Evolutionary conservation across 805 yeast species (phyloP), one percentile per base, ranked within the genome.

Genomic region (Ogataea pilisensis): DNA sequence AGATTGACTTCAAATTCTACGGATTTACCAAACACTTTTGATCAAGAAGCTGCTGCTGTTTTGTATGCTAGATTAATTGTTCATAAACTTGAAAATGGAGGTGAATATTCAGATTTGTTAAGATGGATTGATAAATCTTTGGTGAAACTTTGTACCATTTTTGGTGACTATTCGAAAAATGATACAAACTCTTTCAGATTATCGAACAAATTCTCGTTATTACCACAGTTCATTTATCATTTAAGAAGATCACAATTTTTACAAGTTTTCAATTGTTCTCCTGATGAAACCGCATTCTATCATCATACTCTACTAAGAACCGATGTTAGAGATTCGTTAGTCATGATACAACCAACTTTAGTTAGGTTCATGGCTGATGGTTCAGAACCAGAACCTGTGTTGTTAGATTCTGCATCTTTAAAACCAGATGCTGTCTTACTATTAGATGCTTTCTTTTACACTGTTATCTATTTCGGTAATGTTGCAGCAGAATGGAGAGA

Each of bases 21-120:
- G 32, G 77, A 73, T 35, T 64, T 77, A 44, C 66, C 79, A 14
- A 65, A 65, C 43, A 57, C 93, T n/a, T 93, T 93, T 63, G 99
- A 93, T 66, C 98, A 93, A 71, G 98, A 93, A 65, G 96, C 97
- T 11, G 96, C 99, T 3, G 95, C 96, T 13, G 97, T 90, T 1
- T 69, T 90, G 44, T 83, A 91, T 82, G 84, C 97, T 2, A 75
- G 98, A 60, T 76, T 91, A 40, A 93, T 96, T 9, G 89, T 91
- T 34, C 83, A 76, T 72, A 89, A 89, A 62, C 76, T 84, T 20
- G 96, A 89, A 56, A 95, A 88, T 55, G 93, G 93, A 32, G 68
- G 68, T 42, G 69, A 65, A 49, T 64, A 64, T 44, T 90, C 95
- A 12, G 98, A 91, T 61, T 85, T 91, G 18, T 75, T 90, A 57